Evolutionary conservation across 306 rosid genomes (phyloP).

Genomic region (Psophocarpus tetragonolobus): DNA sequence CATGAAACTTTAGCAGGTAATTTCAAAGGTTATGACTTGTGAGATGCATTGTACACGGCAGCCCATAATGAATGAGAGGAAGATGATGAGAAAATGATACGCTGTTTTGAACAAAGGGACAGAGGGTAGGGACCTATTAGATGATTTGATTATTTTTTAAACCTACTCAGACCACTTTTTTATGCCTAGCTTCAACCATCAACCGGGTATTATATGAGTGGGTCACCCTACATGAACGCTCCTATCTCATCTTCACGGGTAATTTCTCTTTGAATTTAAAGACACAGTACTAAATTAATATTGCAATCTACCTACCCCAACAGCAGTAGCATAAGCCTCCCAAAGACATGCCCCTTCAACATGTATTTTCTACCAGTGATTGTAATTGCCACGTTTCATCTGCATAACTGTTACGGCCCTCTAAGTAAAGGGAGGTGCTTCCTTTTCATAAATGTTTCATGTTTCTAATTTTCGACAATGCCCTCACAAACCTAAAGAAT

Average conservation of each 20-base stretch:
- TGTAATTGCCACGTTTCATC: slow-evolving; percentile 21
- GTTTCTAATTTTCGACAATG: slow-evolving; percentile 15
- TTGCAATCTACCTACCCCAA: slow-evolving; percentile 41
- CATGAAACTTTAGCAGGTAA: not conserved
- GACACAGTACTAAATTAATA: slow-evolving; percentile 32
- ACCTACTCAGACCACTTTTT: slow-evolving; percentile 36
- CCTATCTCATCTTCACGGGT: slow-evolving; percentile 49
- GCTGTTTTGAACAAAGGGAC: slow-evolving; percentile 32
- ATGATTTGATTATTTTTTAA: slow-evolving; percentile 12
- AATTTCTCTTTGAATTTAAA: slow-evolving; percentile 44
- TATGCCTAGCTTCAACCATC: slow-evolving; percentile 37
- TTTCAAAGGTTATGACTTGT: not conserved
- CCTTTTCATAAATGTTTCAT: slow-evolving; percentile 32
- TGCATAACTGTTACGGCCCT: slow-evolving; percentile 23
- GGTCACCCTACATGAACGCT: slow-evolving; percentile 47
- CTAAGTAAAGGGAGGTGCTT: not conserved
- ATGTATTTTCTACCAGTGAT: slow-evolving; percentile 27
- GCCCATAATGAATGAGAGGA: slow-evolving; percentile 32
- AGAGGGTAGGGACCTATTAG: slow-evolving; percentile 34
- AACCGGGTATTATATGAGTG: slow-evolving; percentile 48
- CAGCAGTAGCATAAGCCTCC: not conserved
- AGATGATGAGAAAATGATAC: slow-evolving; percentile 29
- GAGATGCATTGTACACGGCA: not conserved
- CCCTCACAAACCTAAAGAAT: not conserved
- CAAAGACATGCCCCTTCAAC: not conserved